These are phyloP conservation scores for Plasmopara halstedii DNA, from an alignment of 352 stramenopile species.

Conservation along the genomic window DNA sequence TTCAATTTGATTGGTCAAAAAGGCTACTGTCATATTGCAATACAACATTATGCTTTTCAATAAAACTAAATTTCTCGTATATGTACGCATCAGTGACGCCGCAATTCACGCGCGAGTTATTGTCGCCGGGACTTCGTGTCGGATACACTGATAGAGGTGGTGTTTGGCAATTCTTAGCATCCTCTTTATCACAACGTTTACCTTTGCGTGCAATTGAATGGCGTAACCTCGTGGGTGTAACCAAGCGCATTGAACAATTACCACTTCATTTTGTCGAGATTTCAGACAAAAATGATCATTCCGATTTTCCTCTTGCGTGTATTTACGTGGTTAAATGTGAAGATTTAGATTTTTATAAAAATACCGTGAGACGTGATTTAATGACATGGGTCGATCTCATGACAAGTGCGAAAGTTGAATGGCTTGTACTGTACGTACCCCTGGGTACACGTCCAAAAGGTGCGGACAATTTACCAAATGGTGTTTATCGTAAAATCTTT, in stretches of 20 bases:
- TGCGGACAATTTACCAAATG: slow-evolving; percentile 28
- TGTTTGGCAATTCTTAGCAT: slow-evolving; percentile 75
- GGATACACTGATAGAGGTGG: slow-evolving; percentile 62
- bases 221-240: slow-evolving; percentile 72
- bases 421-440: slow-evolving; percentile 80
- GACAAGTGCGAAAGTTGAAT: slow-evolving; percentile 56
- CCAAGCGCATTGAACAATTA: slow-evolving; percentile 56
- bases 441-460: slow-evolving; percentile 62
- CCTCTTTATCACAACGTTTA: slow-evolving; percentile 51
- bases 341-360: slow-evolving; percentile 68
- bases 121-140: slow-evolving; percentile 57
- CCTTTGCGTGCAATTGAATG: slow-evolving; percentile 74
- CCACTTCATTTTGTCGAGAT: slow-evolving; percentile 46
- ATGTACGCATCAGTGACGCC: slow-evolving; percentile 63
- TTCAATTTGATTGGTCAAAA: no score
- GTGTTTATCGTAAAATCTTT: slow-evolving; percentile 76
- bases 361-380: slow-evolving; percentile 37
- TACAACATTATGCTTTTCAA: no score
- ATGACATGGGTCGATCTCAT: slow-evolving; percentile 63
- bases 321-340: slow-evolving; percentile 83
- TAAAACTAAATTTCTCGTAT: no score
- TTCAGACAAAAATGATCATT: slow-evolving; percentile 1
- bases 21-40: no score
- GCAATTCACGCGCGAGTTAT: slow-evolving; percentile 62
- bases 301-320: slow-evolving; percentile 39